Base-by-base conservation (phyloP, 495 filamentous ascomycete species). In the Tuber brumale region DNA sequence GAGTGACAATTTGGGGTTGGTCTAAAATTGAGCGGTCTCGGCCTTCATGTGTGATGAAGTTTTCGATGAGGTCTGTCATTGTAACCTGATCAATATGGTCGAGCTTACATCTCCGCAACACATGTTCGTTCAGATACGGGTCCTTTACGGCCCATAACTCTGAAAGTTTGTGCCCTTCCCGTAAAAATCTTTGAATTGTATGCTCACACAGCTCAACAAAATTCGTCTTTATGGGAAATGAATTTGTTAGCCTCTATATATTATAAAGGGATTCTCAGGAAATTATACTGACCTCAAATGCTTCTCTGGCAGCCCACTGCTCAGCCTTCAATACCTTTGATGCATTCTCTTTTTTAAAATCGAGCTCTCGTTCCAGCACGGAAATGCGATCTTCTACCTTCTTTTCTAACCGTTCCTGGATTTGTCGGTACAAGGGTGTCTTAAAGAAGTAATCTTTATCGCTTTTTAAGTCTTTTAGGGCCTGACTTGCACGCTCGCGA, bases 1-100 rank as follows among this genome's bases (percentile, higher is more conserved):
- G 77, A 31, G 80, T 82, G 43, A 23, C 48, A 8, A 79, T 51
- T 66, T 82, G 81, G 3, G 76, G 81, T n/a, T 69, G 75, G 43
- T 82, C 81, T 57, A 76, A 82, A 66, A 69, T 73, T 72, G 76
- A 76, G 23, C 74, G 72, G 74, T 82, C 71, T 37, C 76, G 74
- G 21, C 81, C 81, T 46, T 77, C 76, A n/a, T 74, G 73, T 70
- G 42, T 31, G 69, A 82, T 81, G 57, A 82, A 82, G 37, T 66
- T 76, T 71, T 82, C 74, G 46, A 81, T 70, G 18, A 82, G 76
- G 69, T 82, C 81, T 21, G 73, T 78, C 72, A 82, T 79, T 35
- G 81, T 82, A 73, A 82, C 75, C 35, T 81, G 72, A 51, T 80
- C 78, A 46, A 75, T 80, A 48, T 74, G 75, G 39, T 80, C 79